Evolutionary conservation across 306 rosid genomes (phyloP).

Genomic region (Vicia villosa): DNA sequence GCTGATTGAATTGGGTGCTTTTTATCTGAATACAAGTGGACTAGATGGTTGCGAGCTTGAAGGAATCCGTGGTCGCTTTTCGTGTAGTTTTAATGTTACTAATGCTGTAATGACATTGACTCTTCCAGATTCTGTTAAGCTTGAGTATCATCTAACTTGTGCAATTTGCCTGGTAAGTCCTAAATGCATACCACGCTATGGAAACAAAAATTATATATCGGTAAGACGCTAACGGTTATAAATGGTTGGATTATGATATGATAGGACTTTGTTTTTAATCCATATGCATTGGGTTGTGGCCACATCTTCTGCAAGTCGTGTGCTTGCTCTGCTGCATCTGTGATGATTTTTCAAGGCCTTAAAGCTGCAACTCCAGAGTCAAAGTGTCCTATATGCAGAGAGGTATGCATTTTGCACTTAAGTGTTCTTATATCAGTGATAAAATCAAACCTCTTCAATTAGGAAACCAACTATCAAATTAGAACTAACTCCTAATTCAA

Average conservation of each 20-base stretch:
- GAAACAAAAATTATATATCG: slow-evolving; percentile 5
- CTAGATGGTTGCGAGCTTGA: slow-evolving; percentile 45
- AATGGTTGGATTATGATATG: slow-evolving; percentile 32
- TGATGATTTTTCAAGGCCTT: slow-evolving; percentile 74
- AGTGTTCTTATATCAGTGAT: no score
- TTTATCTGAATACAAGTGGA: slow-evolving; percentile 67
- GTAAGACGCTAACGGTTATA: slow-evolving; percentile 11
- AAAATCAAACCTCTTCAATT: neutral
- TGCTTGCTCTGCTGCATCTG: slow-evolving; percentile 87
- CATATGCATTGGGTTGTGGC: slow-evolving; percentile 88
- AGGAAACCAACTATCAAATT: neutral
- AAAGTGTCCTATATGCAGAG: slow-evolving; percentile 92
- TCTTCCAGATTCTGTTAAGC: slow-evolving; percentile 71
- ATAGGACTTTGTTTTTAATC: slow-evolving; percentile 75
- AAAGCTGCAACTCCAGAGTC: slow-evolving; percentile 63
- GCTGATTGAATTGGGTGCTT: slow-evolving; percentile 92
- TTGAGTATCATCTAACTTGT: slow-evolving; percentile 77
- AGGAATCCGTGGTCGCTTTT: slow-evolving; percentile 60
- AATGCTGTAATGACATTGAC: slow-evolving; percentile 59
- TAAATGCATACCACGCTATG: slow-evolving; percentile 10
- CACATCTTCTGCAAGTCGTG: slow-evolving; percentile 94
- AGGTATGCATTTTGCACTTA: slow-evolving; percentile 54
- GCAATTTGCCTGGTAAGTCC: slow-evolving; percentile 89
- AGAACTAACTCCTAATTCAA: neutral
- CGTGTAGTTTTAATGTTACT: slow-evolving; percentile 49